Percentiles rank a stretch among this genome's conserved stretches.
Conservation (phyloP, 768 basidiomycete species). For the Lactifluus hygrophoroides region DNA sequence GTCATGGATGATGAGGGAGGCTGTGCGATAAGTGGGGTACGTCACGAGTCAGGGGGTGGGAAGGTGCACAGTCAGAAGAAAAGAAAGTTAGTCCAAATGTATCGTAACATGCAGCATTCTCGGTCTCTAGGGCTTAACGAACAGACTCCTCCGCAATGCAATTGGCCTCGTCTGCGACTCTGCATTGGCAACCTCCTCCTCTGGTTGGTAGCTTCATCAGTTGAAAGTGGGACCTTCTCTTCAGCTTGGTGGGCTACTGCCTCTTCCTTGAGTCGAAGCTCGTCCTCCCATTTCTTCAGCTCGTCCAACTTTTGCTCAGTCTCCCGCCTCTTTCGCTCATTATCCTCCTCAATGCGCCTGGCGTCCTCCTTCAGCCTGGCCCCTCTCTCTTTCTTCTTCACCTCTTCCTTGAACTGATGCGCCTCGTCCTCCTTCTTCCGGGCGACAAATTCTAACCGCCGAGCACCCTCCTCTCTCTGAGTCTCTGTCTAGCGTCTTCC, state of each 20-base stretch:
- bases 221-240: not conserved
- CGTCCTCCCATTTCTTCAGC: slow-evolving; percentile 13
- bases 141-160: not conserved
- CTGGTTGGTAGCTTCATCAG: slow-evolving; percentile 1
- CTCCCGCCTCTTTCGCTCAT: slow-evolving; percentile 12
- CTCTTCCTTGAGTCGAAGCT: slow-evolving; percentile 10
- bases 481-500: slow-evolving; percentile 30
- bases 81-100: no score
- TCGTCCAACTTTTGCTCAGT: slow-evolving; percentile 15
- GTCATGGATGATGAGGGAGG: no score
- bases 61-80: no score
- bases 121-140: not conserved
- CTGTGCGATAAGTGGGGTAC: no score
- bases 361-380: slow-evolving; percentile 6
- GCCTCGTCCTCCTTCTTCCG: slow-evolving; percentile 27
- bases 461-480: slow-evolving; percentile 24
- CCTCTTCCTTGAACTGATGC: slow-evolving; percentile 28
- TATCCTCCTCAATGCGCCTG: slow-evolving; percentile 27
- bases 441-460: slow-evolving; percentile 25
- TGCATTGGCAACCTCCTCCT: not conserved
- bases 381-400: slow-evolving; percentile 8
- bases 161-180: not conserved
- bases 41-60: no score
- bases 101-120: not conserved
- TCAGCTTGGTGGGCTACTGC: not conserved